These are phyloP conservation scores for Colletotrichum scovillei DNA, from an alignment of 2,329 filamentous ascomycete species.

Conservation along the genomic window DNA sequence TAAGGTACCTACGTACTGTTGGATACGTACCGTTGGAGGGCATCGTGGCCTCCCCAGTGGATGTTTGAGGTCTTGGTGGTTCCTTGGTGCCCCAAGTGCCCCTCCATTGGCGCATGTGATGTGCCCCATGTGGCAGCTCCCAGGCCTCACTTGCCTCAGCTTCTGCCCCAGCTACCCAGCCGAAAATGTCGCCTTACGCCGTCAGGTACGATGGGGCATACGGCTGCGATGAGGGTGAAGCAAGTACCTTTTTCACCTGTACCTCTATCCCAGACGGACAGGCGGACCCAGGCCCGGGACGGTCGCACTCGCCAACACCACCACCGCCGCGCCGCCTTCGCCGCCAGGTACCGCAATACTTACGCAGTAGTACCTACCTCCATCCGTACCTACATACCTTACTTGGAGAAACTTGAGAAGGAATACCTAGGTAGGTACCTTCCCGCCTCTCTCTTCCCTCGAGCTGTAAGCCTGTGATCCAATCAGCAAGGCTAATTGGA, in stretches of 20 bases:
- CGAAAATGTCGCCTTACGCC: not conserved
- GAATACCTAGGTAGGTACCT: not conserved
- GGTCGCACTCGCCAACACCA: not conserved
- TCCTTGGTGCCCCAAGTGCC: slow-evolving; percentile 36
- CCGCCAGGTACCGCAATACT: not conserved
- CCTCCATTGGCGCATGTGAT: slow-evolving; percentile 37
- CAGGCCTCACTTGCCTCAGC: slow-evolving; percentile 34
- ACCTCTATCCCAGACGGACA: not conserved
- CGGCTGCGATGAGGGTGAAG: not conserved
- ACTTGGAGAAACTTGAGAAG: not conserved
- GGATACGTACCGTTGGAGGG: slow-evolving; percentile 3
- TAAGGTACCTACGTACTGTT: not conserved
- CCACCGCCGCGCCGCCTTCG: not conserved
- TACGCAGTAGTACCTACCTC: not conserved
- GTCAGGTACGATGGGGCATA: slow-evolving; percentile 23
- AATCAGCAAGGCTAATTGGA: slow-evolving; percentile 13
- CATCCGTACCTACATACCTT: too few relatives aligned
- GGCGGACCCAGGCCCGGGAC: not conserved
- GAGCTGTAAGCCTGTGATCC: slow-evolving; percentile 3
- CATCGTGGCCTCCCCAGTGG: slow-evolving; percentile 23
- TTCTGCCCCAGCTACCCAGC: not conserved
- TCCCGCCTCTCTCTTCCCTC: not conserved
- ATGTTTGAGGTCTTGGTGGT: slow-evolving; percentile 25
- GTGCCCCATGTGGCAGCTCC: slow-evolving; percentile 34
- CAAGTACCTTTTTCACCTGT: slow-evolving; percentile 11